These are phyloP conservation scores for Metschnikowia peoriensis DNA, from an alignment of 805 yeast species.

Conservation along the genomic window DNA sequence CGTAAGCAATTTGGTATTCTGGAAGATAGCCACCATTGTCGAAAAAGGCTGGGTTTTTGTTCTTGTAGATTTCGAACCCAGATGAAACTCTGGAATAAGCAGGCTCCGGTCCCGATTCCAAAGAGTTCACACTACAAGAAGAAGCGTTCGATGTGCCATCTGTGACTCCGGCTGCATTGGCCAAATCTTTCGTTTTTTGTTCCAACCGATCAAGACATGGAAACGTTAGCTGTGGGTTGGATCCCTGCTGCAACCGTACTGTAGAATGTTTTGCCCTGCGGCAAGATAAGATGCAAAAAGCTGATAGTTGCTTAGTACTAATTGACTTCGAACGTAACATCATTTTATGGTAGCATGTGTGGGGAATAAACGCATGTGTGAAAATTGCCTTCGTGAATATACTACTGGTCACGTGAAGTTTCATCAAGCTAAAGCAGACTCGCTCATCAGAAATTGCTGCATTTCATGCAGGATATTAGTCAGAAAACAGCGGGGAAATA, in stretches of 20 bases:
- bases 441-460: not conserved
- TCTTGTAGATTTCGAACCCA: slow-evolving; percentile 62
- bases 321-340: not conserved
- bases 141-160: not conserved
- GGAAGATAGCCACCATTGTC: slow-evolving; percentile 83
- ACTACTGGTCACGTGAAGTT: slow-evolving; percentile 10
- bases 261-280: slow-evolving; percentile 2
- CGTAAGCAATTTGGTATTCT: slow-evolving; percentile 81
- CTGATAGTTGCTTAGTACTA: not conserved
- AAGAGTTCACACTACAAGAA: slow-evolving; percentile 22
- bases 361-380: not conserved
- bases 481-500: not conserved
- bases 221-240: slow-evolving; percentile 69
- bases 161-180: slow-evolving; percentile 21
- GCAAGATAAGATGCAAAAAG: not conserved
- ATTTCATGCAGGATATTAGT: slow-evolving; percentile 1
- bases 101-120: slow-evolving; percentile 83
- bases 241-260: slow-evolving; percentile 17
- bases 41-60: slow-evolving; percentile 58
- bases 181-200: slow-evolving; percentile 42
- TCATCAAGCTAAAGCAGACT: slow-evolving; percentile 3
- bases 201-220: slow-evolving; percentile 86
- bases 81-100: slow-evolving; percentile 65
- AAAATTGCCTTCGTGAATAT: not conserved
- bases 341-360: not conserved